These are phyloP conservation scores for Aureobasidium sp. DNA, from an alignment of 2,329 filamentous ascomycete species.

Conservation along the genomic window DNA sequence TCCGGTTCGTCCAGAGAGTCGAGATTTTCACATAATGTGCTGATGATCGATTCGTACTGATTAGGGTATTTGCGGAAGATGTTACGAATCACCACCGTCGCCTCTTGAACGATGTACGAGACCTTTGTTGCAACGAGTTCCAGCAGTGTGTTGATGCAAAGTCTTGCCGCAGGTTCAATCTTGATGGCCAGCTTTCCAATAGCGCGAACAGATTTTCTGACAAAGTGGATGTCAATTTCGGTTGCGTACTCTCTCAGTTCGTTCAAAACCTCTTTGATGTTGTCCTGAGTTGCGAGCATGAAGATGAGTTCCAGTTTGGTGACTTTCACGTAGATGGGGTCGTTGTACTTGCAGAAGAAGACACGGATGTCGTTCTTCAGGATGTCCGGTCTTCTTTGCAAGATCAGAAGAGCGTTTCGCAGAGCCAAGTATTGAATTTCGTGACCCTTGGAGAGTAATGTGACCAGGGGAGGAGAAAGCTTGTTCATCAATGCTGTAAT, in stretches of 20 bases:
- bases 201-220: slow-evolving; percentile 91
- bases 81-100: slow-evolving; percentile 95
- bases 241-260: slow-evolving; percentile 89
- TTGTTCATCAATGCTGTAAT: slow-evolving; percentile 82
- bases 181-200: slow-evolving; percentile 99
- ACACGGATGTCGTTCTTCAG: slow-evolving; percentile 93
- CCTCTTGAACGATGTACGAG: slow-evolving; percentile 97
- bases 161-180: slow-evolving; percentile 84
- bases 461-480: slow-evolving; percentile 89
- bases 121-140: slow-evolving; percentile 97
- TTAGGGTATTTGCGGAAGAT: slow-evolving; percentile 99
- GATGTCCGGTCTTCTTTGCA: slow-evolving; percentile 88
- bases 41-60: slow-evolving; percentile 96
- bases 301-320: slow-evolving; percentile 98
- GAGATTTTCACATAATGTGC: slow-evolving; percentile 88
- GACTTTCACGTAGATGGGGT: slow-evolving; percentile 98
- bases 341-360: slow-evolving; percentile 99
- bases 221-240: slow-evolving; percentile 97
- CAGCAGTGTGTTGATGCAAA: slow-evolving; percentile 86
- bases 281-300: slow-evolving; percentile 92
- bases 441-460: slow-evolving; percentile 86
- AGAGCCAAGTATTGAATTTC: slow-evolving; percentile 98
- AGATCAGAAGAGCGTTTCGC: slow-evolving; percentile 84
- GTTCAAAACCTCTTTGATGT: slow-evolving; percentile 90
- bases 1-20: slow-evolving; percentile 96